Conservation (phyloP, 192 early-diverging fungal species). For the Pilaira anomala region DNA sequence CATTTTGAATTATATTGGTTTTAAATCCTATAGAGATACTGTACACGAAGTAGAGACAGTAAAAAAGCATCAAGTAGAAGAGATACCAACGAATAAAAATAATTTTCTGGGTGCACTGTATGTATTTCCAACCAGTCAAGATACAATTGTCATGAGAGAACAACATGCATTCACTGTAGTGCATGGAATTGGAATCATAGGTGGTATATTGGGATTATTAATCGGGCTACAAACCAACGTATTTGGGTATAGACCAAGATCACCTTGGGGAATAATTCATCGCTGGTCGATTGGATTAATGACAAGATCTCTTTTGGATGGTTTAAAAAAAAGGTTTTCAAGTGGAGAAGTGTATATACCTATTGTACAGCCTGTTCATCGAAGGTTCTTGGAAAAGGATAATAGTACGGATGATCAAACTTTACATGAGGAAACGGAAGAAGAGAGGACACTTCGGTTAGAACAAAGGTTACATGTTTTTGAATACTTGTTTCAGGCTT, state of each 20-base stretch:
- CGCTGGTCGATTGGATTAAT: constrained; percentile 17
- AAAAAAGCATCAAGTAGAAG: background rate
- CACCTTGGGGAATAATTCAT: constrained; percentile 24
- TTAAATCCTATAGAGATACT: background rate
- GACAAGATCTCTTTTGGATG: constrained; percentile 3
- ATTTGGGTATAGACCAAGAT: constrained; percentile 20
- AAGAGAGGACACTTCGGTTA: constrained; percentile 3
- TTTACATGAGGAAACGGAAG: background rate
- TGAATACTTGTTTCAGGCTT: constrained; percentile 18
- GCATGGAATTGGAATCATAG: constrained; percentile 17
- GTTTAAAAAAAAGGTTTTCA: constrained; percentile 7
- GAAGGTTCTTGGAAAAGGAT: background rate
- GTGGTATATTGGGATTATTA: constrained; percentile 21
- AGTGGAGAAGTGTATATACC: background rate
- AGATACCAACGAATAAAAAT: background rate
- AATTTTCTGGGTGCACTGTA: constrained; percentile 7
- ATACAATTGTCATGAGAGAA: constrained; percentile 5
- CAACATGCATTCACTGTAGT: constrained; percentile 18
- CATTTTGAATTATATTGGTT: constrained; percentile 22
- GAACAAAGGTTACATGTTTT: constrained; percentile 20
- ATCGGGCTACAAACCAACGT: constrained; percentile 17
- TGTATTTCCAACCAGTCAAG: constrained; percentile 12
- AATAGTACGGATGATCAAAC: background rate
- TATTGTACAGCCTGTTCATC: background rate
- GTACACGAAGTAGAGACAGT: background rate